phyloP scores from a whole-genome alignment of 768 basidiomycete genomes.

The Kwoniella dejecticola region DNA sequence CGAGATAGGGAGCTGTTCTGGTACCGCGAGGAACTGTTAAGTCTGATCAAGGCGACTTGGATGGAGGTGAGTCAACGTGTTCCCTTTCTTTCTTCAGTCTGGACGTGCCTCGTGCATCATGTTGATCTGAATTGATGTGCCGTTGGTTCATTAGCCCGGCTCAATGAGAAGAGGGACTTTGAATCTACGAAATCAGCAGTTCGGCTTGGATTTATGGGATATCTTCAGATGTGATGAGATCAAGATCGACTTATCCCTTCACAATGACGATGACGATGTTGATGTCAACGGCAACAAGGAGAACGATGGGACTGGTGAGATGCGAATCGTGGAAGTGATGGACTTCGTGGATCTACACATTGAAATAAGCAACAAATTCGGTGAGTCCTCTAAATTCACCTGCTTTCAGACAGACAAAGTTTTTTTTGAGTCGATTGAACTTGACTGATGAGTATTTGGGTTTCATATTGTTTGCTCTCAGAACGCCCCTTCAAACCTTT shows the following conservation, averaged over 20 bases:
- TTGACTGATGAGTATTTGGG: no score
- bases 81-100: neutral
- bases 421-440: no score
- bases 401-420: neutral
- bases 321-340: constrained; percentile 20
- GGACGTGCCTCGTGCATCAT: neutral
- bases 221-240: constrained; percentile 70
- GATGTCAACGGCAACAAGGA: no score
- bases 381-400: constrained; percentile 27
- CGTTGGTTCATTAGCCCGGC: constrained; percentile 63
- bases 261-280: neutral
- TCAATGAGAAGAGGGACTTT: constrained; percentile 75
- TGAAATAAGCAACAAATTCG: constrained; percentile 35
- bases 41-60: constrained; percentile 72
- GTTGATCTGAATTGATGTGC: neutral
- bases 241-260: constrained; percentile 60
- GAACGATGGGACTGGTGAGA: no score
- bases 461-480: constrained; percentile 5
- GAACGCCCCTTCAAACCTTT: constrained; percentile 29
- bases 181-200: constrained; percentile 72
- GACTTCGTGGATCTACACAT: constrained; percentile 44
- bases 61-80: constrained; percentile 66
- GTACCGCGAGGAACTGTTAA: constrained; percentile 88
- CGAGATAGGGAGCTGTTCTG: constrained; percentile 84
- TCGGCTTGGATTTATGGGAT: constrained; percentile 78